Evolutionary conservation across 2,329 filamentous ascomycete species (phyloP).

Genomic region (Cadophora sp.): DNA sequence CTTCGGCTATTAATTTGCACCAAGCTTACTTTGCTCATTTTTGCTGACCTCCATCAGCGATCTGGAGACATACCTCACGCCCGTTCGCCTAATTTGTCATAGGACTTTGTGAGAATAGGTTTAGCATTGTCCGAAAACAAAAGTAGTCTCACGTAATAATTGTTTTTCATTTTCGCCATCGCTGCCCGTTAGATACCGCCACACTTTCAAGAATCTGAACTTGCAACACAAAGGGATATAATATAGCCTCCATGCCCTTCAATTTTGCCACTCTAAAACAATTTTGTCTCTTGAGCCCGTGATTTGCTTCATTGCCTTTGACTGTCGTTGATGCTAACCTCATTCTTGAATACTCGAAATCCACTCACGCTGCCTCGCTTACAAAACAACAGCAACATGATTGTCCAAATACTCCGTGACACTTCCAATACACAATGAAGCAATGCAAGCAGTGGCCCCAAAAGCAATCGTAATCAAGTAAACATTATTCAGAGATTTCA

Average conservation of each 20-base stretch:
- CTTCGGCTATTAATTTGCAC: not conserved
- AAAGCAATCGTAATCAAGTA: slow-evolving; percentile 61
- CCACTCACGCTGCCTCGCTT: slow-evolving; percentile 16
- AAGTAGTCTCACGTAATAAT: too few relatives aligned
- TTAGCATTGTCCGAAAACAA: not conserved
- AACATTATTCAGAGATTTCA: slow-evolving; percentile 47
- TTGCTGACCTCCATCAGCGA: not conserved
- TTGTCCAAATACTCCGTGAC: slow-evolving; percentile 56
- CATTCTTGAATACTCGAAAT: not conserved
- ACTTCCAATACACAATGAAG: slow-evolving; percentile 57
- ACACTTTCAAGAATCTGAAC: not conserved
- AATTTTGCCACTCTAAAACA: not conserved
- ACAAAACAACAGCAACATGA: slow-evolving; percentile 54
- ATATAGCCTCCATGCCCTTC: too few relatives aligned
- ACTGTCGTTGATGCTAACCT: not conserved
- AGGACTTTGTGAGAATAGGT: not conserved
- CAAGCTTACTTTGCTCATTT: not conserved
- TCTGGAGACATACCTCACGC: not conserved
- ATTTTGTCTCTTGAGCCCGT: too few relatives aligned
- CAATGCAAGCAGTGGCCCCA: slow-evolving; percentile 54
- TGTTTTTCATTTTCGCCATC: not conserved
- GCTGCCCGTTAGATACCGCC: not conserved
- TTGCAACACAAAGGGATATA: too few relatives aligned
- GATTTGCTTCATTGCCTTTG: too few relatives aligned
- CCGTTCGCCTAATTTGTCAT: not conserved